These are phyloP conservation scores for Sutorius eximius DNA, from an alignment of 1,284 basidiomycete genomes.

Conservation along the genomic window DNA sequence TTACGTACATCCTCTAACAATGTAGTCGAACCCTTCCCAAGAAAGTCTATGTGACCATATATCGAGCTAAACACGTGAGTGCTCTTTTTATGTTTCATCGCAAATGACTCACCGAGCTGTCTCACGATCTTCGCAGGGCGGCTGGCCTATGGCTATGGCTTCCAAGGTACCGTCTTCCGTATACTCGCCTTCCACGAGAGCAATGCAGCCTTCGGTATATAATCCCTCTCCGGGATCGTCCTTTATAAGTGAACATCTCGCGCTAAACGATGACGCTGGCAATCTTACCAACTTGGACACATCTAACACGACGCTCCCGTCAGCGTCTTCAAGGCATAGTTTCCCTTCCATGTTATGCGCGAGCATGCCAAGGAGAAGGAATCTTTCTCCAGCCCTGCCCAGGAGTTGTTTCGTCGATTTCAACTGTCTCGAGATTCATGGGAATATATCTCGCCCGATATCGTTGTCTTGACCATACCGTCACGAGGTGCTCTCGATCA, in stretches of 20 bases:
- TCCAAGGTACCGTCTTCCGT: constrained; percentile 87
- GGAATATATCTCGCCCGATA: constrained; percentile 9
- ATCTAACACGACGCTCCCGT: constrained; percentile 89
- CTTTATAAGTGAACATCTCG: constrained; percentile 41
- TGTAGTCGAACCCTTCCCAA: constrained; percentile 90
- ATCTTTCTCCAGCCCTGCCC: constrained; percentile 87
- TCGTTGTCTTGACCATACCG: constrained; percentile 49
- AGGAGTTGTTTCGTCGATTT: constrained; percentile 96
- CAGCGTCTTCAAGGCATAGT: constrained; percentile 90
- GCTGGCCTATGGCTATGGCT: constrained; percentile 95
- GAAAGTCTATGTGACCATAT: constrained; percentile 93
- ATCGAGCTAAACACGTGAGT: constrained; percentile 59
- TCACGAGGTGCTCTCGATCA: constrained; percentile 82
- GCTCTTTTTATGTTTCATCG: background rate
- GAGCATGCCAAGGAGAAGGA: constrained; percentile 93
- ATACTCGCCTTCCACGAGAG: constrained; percentile 95
- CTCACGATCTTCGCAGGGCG: constrained; percentile 88
- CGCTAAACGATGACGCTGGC: background rate
- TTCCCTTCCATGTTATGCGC: constrained; percentile 87
- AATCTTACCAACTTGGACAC: constrained; percentile 78
- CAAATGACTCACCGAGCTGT: constrained; percentile 62
- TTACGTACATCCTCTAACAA: constrained; percentile 84
- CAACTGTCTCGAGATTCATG: constrained; percentile 51
- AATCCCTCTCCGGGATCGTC: constrained; percentile 92
- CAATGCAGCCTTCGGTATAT: constrained; percentile 95